Base-by-base conservation (phyloP, 306 rosid genomes). In the Begonia masoniana region DNA sequence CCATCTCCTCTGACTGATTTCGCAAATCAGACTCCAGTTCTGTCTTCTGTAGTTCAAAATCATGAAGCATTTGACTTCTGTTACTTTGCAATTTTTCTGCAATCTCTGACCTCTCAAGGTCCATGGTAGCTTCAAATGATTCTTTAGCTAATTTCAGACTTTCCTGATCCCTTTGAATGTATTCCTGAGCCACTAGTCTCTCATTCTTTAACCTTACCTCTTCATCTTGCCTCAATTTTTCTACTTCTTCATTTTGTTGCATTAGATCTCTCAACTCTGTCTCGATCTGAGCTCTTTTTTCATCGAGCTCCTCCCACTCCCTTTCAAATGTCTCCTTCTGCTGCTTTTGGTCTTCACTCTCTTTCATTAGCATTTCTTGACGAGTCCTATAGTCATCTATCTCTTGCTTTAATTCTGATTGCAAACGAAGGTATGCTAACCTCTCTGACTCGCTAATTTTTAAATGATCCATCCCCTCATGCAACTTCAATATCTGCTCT, bases 301-400 rank as follows among this genome's bases (percentile, higher is more conserved):
- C 78, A 68, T 91, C 97, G 54, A 85, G 74, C 64, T 85, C 94
- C 51, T 91, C 97, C n/a, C n/a, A n/a, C n/a, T n/a, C n/a, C n/a
- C n/a, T n/a, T n/a, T n/a, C 97, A 72, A 85, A 91, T 71, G 75
- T 63, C 68, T 91, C 94, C 65, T 75, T 91, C 62, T 91, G 96
- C 68, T 75, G 85, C 83, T 74, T 85, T 57, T 83, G 59, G 67
- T 91, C 94, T 64, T 91, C 94, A 59, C 92, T 78, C 70, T 91
- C 97, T 72, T 85, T 85, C 70, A 91, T 61, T 58, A 85, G 70
- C 24, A 72, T 61, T 65, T 85, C 94, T 78, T 89, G 78, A 75
- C 81, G 94, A 41, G 24, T 70, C 94, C 85, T 83, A 55, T 78
- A 91, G 73, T 82, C 81, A 54, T 82, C 86, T 57, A 81, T 82